A percentile compares a stretch with the other conserved stretches of the same genome.
Conservation (phyloP, 306 rosid genomes). For the Inga laurina region DNA sequence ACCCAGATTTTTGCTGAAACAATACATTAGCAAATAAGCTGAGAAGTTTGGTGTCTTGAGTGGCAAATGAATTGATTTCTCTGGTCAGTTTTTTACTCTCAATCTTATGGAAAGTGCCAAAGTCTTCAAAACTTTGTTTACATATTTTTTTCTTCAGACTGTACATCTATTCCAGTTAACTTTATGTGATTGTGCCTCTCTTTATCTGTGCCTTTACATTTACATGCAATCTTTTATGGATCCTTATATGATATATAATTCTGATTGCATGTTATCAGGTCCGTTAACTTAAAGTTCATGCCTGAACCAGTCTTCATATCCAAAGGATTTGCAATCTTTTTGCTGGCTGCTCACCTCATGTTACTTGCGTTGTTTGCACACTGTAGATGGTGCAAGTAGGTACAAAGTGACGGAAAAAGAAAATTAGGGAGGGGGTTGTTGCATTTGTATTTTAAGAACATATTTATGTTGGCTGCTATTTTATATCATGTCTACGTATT, state of each 20-base stretch:
- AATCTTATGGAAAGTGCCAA: neutral
- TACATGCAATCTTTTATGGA: neutral
- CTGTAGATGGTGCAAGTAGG: conserved; percentile 98
- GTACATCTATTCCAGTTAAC: neutral
- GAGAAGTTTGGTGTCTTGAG: neutral
- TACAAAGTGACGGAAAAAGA: conserved; percentile 6
- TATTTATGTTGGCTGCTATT: neutral
- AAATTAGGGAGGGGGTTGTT: conserved; percentile 12
- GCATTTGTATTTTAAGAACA: neutral
- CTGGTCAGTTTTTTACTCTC: neutral
- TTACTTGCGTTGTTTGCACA: conserved; percentile 67
- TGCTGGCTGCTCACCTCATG: conserved; percentile 75
- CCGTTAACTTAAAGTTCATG: conserved; percentile 90
- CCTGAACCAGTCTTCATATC: conserved; percentile 86
- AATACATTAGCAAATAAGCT: conserved; percentile 6
- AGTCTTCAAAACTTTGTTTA: neutral
- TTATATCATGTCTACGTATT: conserved; percentile 27
- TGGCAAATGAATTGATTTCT: neutral
- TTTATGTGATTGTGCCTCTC: conserved; percentile 12
- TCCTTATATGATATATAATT: conserved; percentile 35
- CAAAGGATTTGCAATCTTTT: conserved; percentile 70
- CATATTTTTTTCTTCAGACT: neutral
- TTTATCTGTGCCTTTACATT: neutral
- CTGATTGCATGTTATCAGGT: conserved; percentile 61
- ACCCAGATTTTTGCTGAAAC: neutral